Evolutionary conservation across 345 rosid species (phyloP).

Genomic region (Salix brachista): DNA sequence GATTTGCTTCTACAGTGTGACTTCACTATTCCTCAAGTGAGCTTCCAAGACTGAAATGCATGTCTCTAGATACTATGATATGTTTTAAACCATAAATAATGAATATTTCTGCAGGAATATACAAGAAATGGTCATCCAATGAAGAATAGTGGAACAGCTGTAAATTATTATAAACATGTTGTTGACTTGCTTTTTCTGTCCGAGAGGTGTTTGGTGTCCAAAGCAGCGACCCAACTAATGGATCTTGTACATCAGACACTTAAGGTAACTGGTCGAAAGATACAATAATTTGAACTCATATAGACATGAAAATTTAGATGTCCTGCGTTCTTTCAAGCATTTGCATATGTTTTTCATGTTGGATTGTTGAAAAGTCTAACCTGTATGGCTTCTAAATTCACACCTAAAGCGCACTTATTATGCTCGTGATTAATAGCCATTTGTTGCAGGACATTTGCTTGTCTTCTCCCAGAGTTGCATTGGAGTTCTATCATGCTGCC

Average conservation of each 20-base stretch:
- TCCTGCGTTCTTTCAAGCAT: not conserved
- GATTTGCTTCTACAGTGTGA: conserved; percentile 69
- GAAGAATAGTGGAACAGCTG: conserved; percentile 30
- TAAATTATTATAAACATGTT: conserved; percentile 41
- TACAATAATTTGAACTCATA: too few relatives aligned
- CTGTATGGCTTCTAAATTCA: not conserved
- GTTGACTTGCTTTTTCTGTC: conserved; percentile 75
- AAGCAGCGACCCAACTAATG: conserved; percentile 83
- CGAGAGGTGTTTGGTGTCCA: conserved; percentile 73
- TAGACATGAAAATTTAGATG: not conserved
- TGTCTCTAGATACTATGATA: conserved; percentile 14
- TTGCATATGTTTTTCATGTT: not conserved
- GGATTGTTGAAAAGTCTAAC: too few relatives aligned
- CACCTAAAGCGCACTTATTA: not conserved
- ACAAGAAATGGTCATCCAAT: conserved; percentile 26
- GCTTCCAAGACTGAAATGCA: conserved; percentile 16
- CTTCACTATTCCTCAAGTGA: conserved; percentile 70
- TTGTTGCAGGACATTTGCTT: conserved; percentile 72
- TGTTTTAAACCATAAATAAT: conserved; percentile 7
- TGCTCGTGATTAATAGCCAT: conserved; percentile 12
- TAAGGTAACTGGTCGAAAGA: conserved; percentile 35
- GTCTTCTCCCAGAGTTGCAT: conserved; percentile 80
- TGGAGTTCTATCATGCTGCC: conserved; percentile 78
- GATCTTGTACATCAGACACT: conserved; percentile 77
- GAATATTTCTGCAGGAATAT: conserved; percentile 48